These are phyloP conservation scores for Corylus avellana DNA, from an alignment of 306 rosid species.

Conservation along the genomic window DNA sequence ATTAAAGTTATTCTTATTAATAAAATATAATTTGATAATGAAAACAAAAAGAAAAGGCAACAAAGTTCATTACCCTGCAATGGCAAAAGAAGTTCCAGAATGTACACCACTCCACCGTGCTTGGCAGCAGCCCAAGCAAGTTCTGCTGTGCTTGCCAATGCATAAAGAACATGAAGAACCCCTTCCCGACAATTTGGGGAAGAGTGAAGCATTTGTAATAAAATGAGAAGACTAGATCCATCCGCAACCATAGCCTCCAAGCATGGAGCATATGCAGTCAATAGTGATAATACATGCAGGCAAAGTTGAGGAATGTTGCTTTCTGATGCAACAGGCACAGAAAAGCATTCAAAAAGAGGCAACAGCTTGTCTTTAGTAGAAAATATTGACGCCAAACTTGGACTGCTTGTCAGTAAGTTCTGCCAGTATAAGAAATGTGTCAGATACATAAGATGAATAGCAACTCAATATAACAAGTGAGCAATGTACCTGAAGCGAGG, in stretches of 20 bases:
- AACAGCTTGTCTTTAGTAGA: slow-evolving; percentile 87
- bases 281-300: slow-evolving; percentile 79
- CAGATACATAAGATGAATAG: slow-evolving; percentile 21
- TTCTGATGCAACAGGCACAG: slow-evolving; percentile 74
- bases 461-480: slow-evolving; percentile 25
- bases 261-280: slow-evolving; percentile 96
- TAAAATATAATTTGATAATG: slow-evolving; percentile 13
- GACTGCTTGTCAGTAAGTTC: slow-evolving; percentile 86
- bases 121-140: slow-evolving; percentile 99
- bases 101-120: slow-evolving; percentile 97
- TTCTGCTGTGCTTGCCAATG: slow-evolving; percentile 94
- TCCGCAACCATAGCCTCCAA: slow-evolving; percentile 99
- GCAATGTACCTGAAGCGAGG: slow-evolving; percentile 79
- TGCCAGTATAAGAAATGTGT: slow-evolving; percentile 45
- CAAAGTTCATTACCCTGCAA: slow-evolving; percentile 63
- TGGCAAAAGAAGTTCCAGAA: slow-evolving; percentile 94
- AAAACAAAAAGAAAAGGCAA: slow-evolving; percentile 17
- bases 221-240: slow-evolving; percentile 93
- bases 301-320: slow-evolving; percentile 94
- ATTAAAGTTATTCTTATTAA: slow-evolving; percentile 29
- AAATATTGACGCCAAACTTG: slow-evolving; percentile 90
- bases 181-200: slow-evolving; percentile 96
- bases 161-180: slow-evolving; percentile 95
- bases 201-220: slow-evolving; percentile 94
- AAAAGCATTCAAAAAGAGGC: slow-evolving; percentile 97